These are phyloP conservation scores for Trametes coccinea DNA, from an alignment of 768 basidiomycete species.

Conservation along the genomic window DNA sequence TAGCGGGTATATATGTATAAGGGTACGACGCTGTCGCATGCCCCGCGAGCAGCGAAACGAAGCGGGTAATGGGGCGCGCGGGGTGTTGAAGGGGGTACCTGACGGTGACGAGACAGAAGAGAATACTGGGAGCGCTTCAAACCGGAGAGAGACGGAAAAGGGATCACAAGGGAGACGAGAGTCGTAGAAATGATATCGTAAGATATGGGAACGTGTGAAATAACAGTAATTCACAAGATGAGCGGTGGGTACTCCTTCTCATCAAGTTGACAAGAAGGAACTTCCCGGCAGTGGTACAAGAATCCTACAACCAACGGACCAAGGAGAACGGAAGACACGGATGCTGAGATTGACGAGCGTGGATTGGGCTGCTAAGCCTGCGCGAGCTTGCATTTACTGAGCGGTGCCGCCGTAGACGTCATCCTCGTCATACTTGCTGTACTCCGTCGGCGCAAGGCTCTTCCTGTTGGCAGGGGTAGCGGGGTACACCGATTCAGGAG, in stretches of 20 bases:
- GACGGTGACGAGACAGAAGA: background rate
- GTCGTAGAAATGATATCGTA: conserved; percentile 10
- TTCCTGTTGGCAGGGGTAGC: conserved; percentile 16
- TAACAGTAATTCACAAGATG: conserved; percentile 11
- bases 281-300: conserved; percentile 11
- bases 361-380: background rate
- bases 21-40: conserved; percentile 19
- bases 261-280: background rate
- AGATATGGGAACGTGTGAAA: background rate
- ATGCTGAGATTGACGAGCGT: background rate
- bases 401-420: conserved; percentile 34
- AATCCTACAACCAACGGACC: conserved; percentile 21
- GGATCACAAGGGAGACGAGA: background rate
- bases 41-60: conserved; percentile 4
- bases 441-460: conserved; percentile 27
- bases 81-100: background rate
- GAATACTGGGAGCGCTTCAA: background rate
- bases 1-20: conserved; percentile 15
- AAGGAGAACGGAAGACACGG: background rate
- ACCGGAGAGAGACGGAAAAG: background rate
- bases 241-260: background rate
- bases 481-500: conserved; percentile 9
- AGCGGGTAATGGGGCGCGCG: background rate
- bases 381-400: conserved; percentile 10
- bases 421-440: conserved; percentile 33